Conservation (phyloP, 129 eudicot species). For the Centaurea solstitialis region DNA sequence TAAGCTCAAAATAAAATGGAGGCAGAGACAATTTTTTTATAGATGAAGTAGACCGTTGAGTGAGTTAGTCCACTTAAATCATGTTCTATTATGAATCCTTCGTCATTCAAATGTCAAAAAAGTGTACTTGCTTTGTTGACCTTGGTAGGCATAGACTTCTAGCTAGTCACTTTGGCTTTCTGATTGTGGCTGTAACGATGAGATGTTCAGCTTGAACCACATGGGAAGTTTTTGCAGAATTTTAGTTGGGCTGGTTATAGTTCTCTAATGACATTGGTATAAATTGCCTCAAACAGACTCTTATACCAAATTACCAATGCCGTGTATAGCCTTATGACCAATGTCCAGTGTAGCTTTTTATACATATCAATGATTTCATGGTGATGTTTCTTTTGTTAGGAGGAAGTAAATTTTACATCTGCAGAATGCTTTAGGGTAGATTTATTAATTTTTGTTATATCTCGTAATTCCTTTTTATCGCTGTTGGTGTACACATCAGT, state of each 20-base stretch:
- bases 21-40: neutral
- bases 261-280: neutral
- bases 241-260: neutral
- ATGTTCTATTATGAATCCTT: neutral
- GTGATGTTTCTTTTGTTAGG: neutral
- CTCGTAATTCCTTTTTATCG: neutral
- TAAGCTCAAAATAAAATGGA: neutral
- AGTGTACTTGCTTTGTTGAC: neutral
- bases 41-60: neutral
- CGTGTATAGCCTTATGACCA: neutral
- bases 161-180: neutral
- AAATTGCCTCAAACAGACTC: neutral
- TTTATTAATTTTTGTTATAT: neutral
- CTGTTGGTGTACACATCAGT: neutral
- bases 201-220: neutral
- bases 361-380: neutral
- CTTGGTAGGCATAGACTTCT: neutral
- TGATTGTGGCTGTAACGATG: neutral
- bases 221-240: neutral
- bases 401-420: neutral
- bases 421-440: neutral
- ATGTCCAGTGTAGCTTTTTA: neutral
- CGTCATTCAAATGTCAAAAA: neutral
- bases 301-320: neutral
- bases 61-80: neutral